Evolutionary conservation across 2,329 filamentous ascomycete genomes (phyloP), one percentile per base, ranked within the genome.

Genomic region (Aspergillus tamarii): DNA sequence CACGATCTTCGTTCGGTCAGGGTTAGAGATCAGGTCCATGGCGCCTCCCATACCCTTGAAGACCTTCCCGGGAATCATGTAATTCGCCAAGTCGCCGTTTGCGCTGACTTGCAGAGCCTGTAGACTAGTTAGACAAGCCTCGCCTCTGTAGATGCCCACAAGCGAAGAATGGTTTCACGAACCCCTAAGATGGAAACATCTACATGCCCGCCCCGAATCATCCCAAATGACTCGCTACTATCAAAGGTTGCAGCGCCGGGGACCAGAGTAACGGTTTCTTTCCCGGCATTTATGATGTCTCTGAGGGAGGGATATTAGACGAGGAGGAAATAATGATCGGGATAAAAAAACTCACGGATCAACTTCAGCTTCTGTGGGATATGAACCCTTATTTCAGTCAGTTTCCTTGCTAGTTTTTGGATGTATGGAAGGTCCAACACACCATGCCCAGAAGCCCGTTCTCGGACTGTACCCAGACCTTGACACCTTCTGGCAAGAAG

Each of bases 11-110:
- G 89, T 91, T 71, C 84, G 83, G 69, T 89, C 87, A 0, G 89
- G 89, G 77, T 91, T 91, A 43, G 87, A 88, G 12, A 91, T 88
- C 9, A 91, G 80, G 74, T 91, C 89, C 89, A 91, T 91, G 21
- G 89, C 89, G 32, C 89, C 89, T 65, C 92, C 92, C 89, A 96
- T 95, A 21, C 92, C 92, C 84, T 95, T 95, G 79, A 93, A 76
- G 12, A 92, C 87, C 78, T 94, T 95, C 28, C 92, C 92, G 0
- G 92, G 92, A 66, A 96, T 91, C 90, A 95, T 95, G 83, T 92
- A 96, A 79, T 95, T 95, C 53, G 92, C 92, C 59, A 96, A 80
- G 74, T 96, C 92, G 30, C 92, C 92, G 2, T 86, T 83, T 0
- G 91, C 91, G 67, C 88, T 90, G 26, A 95, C 92, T 80, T 96